These are phyloP conservation scores for Daphne laureola DNA, from an alignment of 441 rosid species.

Conservation along the genomic window DNA sequence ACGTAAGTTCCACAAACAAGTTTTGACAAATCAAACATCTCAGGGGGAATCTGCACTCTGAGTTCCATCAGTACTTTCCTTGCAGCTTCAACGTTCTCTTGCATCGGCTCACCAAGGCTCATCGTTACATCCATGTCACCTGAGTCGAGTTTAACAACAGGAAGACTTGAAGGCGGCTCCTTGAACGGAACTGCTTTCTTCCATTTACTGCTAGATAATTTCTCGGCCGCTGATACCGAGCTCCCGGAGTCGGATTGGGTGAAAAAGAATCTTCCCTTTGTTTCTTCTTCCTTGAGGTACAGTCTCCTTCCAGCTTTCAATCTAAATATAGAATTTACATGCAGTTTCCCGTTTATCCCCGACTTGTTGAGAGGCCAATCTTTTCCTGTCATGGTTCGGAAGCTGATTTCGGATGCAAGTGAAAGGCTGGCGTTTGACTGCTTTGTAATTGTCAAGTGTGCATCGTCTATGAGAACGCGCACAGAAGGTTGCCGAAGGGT, in stretches of 20 bases:
- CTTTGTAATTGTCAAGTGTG: conserved; percentile 40
- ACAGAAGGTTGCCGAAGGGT: conserved; percentile 74
- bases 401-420: conserved; percentile 51
- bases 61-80: conserved; percentile 53
- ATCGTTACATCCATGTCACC: conserved; percentile 52
- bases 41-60: conserved; percentile 68
- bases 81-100: conserved; percentile 35
- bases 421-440: conserved; percentile 37
- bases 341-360: conserved; percentile 51
- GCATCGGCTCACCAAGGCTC: conserved; percentile 32
- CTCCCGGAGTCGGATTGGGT: conserved; percentile 37
- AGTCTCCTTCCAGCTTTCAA: conserved; percentile 57
- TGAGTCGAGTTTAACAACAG: conserved; percentile 61
- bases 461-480: conserved; percentile 65
- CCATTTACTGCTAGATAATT: conserved; percentile 57
- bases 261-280: conserved; percentile 37
- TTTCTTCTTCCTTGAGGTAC: conserved; percentile 65
- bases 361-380: conserved; percentile 79
- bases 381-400: conserved; percentile 44
- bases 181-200: conserved; percentile 64
- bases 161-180: conserved; percentile 84
- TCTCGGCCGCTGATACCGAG: conserved; percentile 44
- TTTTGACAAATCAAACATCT: conserved; percentile 76
- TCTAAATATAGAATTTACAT: conserved; percentile 49
- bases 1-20: conserved; percentile 76